Evolutionary conservation across 2,329 filamentous ascomycete genomes (phyloP), one percentile per base, ranked within the genome.

Genomic region (Penicillium sp.): DNA sequence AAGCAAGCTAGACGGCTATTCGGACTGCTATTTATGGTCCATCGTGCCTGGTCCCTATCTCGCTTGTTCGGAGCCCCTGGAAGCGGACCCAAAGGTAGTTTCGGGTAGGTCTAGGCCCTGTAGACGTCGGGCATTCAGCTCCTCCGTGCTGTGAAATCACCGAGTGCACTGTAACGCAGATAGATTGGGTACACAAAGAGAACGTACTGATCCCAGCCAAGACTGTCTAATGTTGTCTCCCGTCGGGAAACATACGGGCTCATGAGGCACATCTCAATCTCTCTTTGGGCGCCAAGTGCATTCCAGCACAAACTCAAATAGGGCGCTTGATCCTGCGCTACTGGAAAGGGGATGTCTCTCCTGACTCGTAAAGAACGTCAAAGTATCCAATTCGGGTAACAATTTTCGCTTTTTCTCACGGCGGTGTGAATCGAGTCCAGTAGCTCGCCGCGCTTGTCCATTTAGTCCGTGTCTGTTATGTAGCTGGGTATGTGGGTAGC

Each of bases 271-370:
- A 28, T 46, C 30, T 16, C 22, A 22, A 25, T 28, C 40, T 11
- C 8, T n/a, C 6, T n/a, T n/a, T 14, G 19, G 38, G 22, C 22
- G 10, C 51, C 13, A 26, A 59, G 22, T 37, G 43, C 57, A 63
- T 58, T 62, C 57, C 57, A 51, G 51, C 40, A 48, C 46, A 33
- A 46, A 52, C 33, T 58, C 49, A 54, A 62, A 62, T 65, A 60
- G 54, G 58, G 42, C 33, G 57, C 43, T 52, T 26, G 46, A 52
- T 49, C 54, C 58, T 56, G 53, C 52, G 16, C 22, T 51, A 45
- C 37, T 61, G 62, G 56, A 55, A 52, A 40, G 51, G 64, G 59
- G 46, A 60, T 45, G 55, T 11, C 13, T 60, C 55, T 35, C 52
- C 59, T 43, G 49, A 55, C 38, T 42, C 52, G 52, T 53, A 58